Base-by-base conservation (phyloP, 2,329 filamentous ascomycete species). In the Clarireedia hainanense region DNA sequence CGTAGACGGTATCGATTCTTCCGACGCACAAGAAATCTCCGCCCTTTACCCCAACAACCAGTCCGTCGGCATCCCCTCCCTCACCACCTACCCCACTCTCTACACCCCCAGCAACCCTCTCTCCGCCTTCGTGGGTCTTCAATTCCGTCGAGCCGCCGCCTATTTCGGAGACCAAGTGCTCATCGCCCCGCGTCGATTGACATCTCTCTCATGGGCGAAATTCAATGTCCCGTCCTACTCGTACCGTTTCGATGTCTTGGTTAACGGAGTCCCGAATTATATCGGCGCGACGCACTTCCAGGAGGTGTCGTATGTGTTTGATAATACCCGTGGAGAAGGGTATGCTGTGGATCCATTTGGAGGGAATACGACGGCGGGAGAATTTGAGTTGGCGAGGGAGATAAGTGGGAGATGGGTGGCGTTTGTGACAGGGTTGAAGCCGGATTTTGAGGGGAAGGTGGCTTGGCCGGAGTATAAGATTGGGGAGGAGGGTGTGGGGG, bases 261-360 rank as follows among this genome's bases (percentile, higher is more conserved):
- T 69, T 7, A 69, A 70, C 34, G 70, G 70, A 2, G 7, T 68
- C 3, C 53, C 64, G 0, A 34, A 46, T 46, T 39, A 50, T 6
- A 50, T 56, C 4, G 71, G 71, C 15, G 63, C 65, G 5, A 66
- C 66, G 37, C 74, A 76, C 60, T 75, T 75, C 64, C 67, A 76
- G 55, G 78, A 81, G 64, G 75, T 80, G 0, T 71, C 74, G 0
- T 80, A 80, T 58, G 78, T 81, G 6, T 78, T 83, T 50, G 65
- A 79, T 60, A 82, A 83, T 59, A 65, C 73, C 6, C 58, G 71
- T 4, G 80, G 78, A 1, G 57, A 68, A 2, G 78, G 78, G 1
- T 79, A 77, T 3, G 17, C 27, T 6, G 43, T 39, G 5, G 6
- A 54, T 39, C 34, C 51, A 1, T 43, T 45, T 23, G 37, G 17